Base-by-base conservation (phyloP, 208 protist species). In the Acanthamoeba lenticulata region DNA sequence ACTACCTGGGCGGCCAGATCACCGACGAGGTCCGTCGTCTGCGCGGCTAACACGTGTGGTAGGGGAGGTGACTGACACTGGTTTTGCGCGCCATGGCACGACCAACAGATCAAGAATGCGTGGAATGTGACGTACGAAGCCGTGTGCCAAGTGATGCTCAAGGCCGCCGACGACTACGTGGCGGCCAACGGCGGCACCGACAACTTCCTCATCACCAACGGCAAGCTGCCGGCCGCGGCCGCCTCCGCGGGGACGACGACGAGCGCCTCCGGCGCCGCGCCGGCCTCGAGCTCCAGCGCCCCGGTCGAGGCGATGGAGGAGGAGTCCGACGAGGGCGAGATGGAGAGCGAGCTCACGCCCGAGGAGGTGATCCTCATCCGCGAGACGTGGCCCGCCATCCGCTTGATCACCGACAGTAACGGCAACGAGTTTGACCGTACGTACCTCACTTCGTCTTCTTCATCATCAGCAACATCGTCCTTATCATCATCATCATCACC, bases 311-410 rank as follows among this genome's bases (percentile, higher is more conserved):
- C 19, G 6, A 9, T 69, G 60, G 60, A 27, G 13, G 29, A 69
- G 29, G 29, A 69, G 13, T 5, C 13, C 19, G 60, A 69, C 5
- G 60, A 69, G 60, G 5, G 6, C 5, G 60, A 69, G 6, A 4
- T 34, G 5, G 5, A 6, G 27, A 21, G 11, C 21, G 77, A 86
- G 42, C 77, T 86, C 77, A 86, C 32, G 21, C 24, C 42, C 7
- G 77, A 86, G 77, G 77, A 86, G 21, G 38, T 86, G 27, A 55
- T 86, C n/a, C 77, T 86, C n/a, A 86, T 86, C 42, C 77, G 47
- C n/a, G 77, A 86, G 38, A 86, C 77, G 32, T 86, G 77, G 77
- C 42, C 13, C 13, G 29, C 21, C 21, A 86, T 52, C 9, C 77
- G 47, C 29, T 6, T 29, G 24, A 52, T 34, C 77, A 47, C 34